Percentiles rank a stretch among this genome's conserved stretches.
Conservation (phyloP, 2,329 filamentous ascomycete species). For the Xylaria sp. region DNA sequence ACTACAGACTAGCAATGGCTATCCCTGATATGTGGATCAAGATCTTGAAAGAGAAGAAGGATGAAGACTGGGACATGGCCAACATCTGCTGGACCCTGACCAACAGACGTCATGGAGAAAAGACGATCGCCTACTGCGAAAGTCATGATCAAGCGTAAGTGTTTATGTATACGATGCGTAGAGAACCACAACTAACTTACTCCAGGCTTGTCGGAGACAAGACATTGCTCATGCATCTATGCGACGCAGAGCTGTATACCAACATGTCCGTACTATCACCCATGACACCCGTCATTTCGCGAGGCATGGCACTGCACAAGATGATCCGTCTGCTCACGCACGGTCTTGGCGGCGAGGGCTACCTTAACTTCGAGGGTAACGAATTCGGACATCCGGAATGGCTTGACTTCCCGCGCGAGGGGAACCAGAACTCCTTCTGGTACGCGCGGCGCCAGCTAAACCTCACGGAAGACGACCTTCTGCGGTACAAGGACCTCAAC, state of each 20-base stretch:
- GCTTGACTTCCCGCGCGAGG: slow-evolving; percentile 96
- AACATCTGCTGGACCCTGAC: slow-evolving; percentile 87
- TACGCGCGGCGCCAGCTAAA: slow-evolving; percentile 95
- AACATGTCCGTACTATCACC: slow-evolving; percentile 90
- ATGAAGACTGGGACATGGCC: slow-evolving; percentile 91
- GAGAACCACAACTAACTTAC: slow-evolving; percentile 37
- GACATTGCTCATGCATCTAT: slow-evolving; percentile 96
- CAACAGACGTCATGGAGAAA: slow-evolving; percentile 93
- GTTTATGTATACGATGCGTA: neutral
- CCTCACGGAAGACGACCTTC: slow-evolving; percentile 82
- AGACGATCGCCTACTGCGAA: slow-evolving; percentile 97
- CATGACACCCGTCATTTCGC: slow-evolving; percentile 88
- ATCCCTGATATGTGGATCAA: slow-evolving; percentile 99
- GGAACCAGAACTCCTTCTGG: slow-evolving; percentile 93
- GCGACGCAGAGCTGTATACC: slow-evolving; percentile 96
- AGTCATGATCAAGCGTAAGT: slow-evolving; percentile 97
- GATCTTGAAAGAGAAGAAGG: slow-evolving; percentile 90
- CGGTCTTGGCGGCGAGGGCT: slow-evolving; percentile 90
- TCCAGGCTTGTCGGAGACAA: slow-evolving; percentile 92
- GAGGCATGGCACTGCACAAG: slow-evolving; percentile 94
- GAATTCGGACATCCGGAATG: slow-evolving; percentile 99
- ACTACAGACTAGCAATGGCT: slow-evolving; percentile 97
- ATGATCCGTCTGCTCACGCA: slow-evolving; percentile 97
- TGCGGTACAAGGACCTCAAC: slow-evolving; percentile 92
- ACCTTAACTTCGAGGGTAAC: slow-evolving; percentile 98